Conservation (phyloP, 1,284 basidiomycete species). For the Leccinum solheimii region DNA sequence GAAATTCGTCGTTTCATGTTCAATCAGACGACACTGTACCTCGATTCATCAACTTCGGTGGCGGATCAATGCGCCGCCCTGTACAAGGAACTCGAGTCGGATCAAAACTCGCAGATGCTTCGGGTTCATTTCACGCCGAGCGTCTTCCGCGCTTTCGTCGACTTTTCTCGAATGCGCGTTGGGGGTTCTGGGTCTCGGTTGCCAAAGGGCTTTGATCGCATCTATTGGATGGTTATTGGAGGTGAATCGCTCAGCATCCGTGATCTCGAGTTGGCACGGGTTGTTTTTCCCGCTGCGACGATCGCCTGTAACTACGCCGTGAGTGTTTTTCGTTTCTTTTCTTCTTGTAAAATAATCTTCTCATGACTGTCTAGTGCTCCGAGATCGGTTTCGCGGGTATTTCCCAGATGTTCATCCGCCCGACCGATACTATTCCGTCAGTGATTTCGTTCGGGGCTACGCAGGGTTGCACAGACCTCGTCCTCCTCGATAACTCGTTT, state of each 20-base stretch:
- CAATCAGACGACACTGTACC: slow-evolving; percentile 30
- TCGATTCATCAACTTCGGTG: slow-evolving; percentile 26
- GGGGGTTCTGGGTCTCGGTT: slow-evolving; percentile 8
- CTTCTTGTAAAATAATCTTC: background rate
- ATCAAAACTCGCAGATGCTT: slow-evolving; percentile 22
- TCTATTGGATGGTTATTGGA: slow-evolving; percentile 34
- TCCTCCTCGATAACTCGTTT: slow-evolving; percentile 25
- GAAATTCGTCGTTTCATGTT: slow-evolving; percentile 34
- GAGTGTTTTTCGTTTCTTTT: background rate
- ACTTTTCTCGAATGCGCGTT: slow-evolving; percentile 25
- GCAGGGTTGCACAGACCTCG: slow-evolving; percentile 27
- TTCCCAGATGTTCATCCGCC: slow-evolving; percentile 29
- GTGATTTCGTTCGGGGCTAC: slow-evolving; percentile 27
- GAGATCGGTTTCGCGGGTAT: slow-evolving; percentile 32
- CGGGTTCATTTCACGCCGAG: slow-evolving; percentile 30
- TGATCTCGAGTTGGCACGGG: slow-evolving; percentile 25
- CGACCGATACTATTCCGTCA: slow-evolving; percentile 23
- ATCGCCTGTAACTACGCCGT: slow-evolving; percentile 33
- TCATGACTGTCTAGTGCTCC: slow-evolving; percentile 23
- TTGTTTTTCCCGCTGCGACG: slow-evolving; percentile 24
- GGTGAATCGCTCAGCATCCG: slow-evolving; percentile 26
- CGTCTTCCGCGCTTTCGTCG: slow-evolving; percentile 28
- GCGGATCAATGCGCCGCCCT: slow-evolving; percentile 26
- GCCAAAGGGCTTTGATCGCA: slow-evolving; percentile 23
- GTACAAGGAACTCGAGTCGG: slow-evolving; percentile 27